A percentile compares a stretch with the other conserved stretches of the same genome.
Evolutionary conservation across 306 rosid species (phyloP).

Genomic region (Quercus alba): DNA sequence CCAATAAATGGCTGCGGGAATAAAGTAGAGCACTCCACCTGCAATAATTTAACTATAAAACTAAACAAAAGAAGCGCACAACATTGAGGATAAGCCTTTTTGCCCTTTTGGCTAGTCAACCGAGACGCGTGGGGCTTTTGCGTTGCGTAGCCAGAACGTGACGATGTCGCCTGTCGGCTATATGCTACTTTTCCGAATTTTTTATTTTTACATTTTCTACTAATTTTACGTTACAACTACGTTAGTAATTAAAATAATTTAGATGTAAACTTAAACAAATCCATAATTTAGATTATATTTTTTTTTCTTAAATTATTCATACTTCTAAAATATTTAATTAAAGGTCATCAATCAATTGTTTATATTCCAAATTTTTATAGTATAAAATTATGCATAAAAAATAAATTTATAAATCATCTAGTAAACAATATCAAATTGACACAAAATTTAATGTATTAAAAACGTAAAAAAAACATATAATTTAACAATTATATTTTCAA

Average conservation of each 20-base stretch:
- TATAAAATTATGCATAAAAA: too few species aligned
- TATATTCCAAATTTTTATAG: too few species aligned
- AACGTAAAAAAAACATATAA: accelerated
- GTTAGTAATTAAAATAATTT: too few species aligned
- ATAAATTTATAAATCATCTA: accelerated
- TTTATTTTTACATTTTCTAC: background rate
- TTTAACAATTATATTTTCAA: too few species aligned
- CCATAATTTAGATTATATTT: too few species aligned
- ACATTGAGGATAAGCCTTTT: too few species aligned
- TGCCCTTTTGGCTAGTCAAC: background rate
- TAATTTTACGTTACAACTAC: too few species aligned
- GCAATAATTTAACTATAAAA: background rate
- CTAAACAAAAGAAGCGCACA: background rate
- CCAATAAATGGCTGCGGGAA: background rate
- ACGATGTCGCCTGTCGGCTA: constrained; percentile 8
- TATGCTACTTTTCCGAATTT: background rate
- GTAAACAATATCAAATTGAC: accelerated
- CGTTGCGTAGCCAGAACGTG: constrained; percentile 21
- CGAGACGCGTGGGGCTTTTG: constrained; percentile 15
- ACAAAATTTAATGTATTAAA: too few species aligned
- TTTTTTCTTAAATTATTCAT: too few species aligned
- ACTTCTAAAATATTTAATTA: too few species aligned
- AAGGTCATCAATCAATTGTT: too few species aligned
- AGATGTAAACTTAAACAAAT: too few species aligned
- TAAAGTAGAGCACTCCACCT: background rate